Conservation (phyloP, 805 yeast species). For the Blastobotrys mokoenaii region DNA sequence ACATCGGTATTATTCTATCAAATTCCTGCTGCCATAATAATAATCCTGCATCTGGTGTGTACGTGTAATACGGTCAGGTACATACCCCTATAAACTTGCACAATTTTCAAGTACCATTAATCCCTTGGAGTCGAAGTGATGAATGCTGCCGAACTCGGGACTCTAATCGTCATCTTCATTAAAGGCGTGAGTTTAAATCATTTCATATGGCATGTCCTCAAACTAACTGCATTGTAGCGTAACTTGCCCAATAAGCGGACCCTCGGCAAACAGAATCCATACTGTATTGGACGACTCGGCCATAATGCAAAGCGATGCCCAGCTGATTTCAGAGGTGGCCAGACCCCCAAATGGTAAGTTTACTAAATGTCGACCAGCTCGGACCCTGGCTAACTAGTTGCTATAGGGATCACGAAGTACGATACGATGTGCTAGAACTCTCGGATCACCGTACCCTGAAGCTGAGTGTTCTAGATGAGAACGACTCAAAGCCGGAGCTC, state of each 20-base stretch:
- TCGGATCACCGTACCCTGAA: slow-evolving; percentile 47
- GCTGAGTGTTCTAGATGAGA: slow-evolving; percentile 75
- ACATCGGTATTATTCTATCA: too few species aligned
- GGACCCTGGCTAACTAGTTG: slow-evolving; percentile 13
- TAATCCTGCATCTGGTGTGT: too few species aligned
- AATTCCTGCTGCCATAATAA: too few species aligned
- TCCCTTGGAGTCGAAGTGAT: not conserved
- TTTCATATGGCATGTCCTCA: too few species aligned
- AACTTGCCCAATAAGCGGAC: slow-evolving; percentile 81
- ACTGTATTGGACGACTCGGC: slow-evolving; percentile 72
- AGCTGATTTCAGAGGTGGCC: slow-evolving; percentile 82
- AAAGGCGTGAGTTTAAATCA: slow-evolving; percentile 16
- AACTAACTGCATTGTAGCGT: slow-evolving; percentile 27
- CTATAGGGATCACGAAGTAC: slow-evolving; percentile 31
- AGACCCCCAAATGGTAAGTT: slow-evolving; percentile 81
- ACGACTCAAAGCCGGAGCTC: slow-evolving; percentile 66
- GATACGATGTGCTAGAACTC: slow-evolving; percentile 24
- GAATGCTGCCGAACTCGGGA: slow-evolving; percentile 29
- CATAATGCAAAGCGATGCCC: slow-evolving; percentile 75
- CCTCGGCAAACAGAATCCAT: slow-evolving; percentile 90
- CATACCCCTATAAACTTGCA: too few species aligned
- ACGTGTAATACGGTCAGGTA: too few species aligned
- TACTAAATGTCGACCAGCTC: too few species aligned
- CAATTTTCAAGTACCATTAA: too few species aligned
- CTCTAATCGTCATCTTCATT: slow-evolving; percentile 59